Evolutionary conservation across 2,329 filamentous ascomycete genomes (phyloP).

Genomic region (Arachnopeziza araneosa): DNA sequence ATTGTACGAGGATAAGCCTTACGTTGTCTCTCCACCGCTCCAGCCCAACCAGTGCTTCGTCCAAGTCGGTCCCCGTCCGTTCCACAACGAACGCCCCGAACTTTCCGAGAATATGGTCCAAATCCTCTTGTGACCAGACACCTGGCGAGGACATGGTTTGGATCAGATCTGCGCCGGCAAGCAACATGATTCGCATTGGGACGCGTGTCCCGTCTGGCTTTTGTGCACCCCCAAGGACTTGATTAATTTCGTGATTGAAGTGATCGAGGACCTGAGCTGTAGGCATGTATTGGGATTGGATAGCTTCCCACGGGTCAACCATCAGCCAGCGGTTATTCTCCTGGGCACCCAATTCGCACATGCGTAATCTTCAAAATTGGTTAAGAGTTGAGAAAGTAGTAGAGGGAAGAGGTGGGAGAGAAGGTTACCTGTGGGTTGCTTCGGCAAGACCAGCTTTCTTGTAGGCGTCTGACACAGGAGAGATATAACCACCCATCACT

Average conservation of each 20-base stretch:
- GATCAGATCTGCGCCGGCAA: conserved; percentile 73
- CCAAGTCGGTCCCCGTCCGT: conserved; percentile 80
- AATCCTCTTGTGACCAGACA: conserved; percentile 78
- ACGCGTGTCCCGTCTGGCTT: conserved; percentile 60
- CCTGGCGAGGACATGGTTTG: conserved; percentile 66
- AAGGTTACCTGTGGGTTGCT: conserved; percentile 56
- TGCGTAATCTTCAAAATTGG: conserved; percentile 52
- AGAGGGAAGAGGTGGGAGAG: neutral
- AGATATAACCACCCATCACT: conserved; percentile 79
- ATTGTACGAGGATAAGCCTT: neutral
- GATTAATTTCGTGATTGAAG: conserved; percentile 86
- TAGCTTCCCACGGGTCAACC: conserved; percentile 87
- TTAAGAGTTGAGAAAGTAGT: conserved; percentile 1
- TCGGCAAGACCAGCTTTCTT: conserved; percentile 76
- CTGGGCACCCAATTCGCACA: conserved; percentile 79
- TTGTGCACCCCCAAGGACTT: conserved; percentile 67
- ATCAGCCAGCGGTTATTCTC: conserved; percentile 65
- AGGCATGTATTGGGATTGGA: conserved; percentile 77
- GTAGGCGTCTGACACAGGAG: conserved; percentile 58
- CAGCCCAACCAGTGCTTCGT: conserved; percentile 77
- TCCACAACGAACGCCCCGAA: conserved; percentile 86
- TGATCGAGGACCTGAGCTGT: conserved; percentile 88
- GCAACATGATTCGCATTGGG: conserved; percentile 64
- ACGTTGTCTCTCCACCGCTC: conserved; percentile 77
- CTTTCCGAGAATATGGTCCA: conserved; percentile 80